Evolutionary conservation across 805 yeast genomes (phyloP).

Genomic region (Monosporozyma aerobia): DNA sequence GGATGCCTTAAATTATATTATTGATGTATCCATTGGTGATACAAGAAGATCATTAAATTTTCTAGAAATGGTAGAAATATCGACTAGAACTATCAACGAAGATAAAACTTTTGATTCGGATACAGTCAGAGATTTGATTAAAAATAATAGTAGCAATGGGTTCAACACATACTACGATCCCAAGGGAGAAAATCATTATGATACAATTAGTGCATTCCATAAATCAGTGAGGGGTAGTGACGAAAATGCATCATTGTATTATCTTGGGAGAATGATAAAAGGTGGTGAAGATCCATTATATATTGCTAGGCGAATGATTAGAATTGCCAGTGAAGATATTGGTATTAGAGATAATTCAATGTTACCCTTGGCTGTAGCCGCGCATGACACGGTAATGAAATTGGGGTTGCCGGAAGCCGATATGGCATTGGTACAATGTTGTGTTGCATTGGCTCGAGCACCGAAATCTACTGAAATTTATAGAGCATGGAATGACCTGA

Average conservation of each 20-base stretch:
- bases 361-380: constrained; percentile 76
- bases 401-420: constrained; percentile 95
- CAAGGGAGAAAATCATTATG: constrained; percentile 89
- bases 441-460: constrained; percentile 80
- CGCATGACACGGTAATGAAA: constrained; percentile 79
- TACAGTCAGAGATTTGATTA: constrained; percentile 34
- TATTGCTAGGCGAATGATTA: constrained; percentile 81
- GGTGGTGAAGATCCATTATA: constrained; percentile 94
- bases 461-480: constrained; percentile 81
- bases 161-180: constrained; percentile 51
- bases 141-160: constrained; percentile 39
- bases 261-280: constrained; percentile 75
- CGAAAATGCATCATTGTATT: constrained; percentile 83
- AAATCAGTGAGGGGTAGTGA: constrained; percentile 85
- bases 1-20: constrained; percentile 56
- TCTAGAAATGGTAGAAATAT: constrained; percentile 67
- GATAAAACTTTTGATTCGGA: constrained; percentile 21
- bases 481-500: constrained; percentile 67
- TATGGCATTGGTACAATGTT: constrained; percentile 81
- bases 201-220: constrained; percentile 91
- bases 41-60: constrained; percentile 76
- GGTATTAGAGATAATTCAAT: constrained; percentile 79
- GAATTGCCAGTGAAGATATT: constrained; percentile 92
- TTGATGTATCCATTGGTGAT: constrained; percentile 77
- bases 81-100: constrained; percentile 39